Evolutionary conservation across 2,329 filamentous ascomycete genomes (phyloP).

Genomic region (Ploettnerulaceae sp.): DNA sequence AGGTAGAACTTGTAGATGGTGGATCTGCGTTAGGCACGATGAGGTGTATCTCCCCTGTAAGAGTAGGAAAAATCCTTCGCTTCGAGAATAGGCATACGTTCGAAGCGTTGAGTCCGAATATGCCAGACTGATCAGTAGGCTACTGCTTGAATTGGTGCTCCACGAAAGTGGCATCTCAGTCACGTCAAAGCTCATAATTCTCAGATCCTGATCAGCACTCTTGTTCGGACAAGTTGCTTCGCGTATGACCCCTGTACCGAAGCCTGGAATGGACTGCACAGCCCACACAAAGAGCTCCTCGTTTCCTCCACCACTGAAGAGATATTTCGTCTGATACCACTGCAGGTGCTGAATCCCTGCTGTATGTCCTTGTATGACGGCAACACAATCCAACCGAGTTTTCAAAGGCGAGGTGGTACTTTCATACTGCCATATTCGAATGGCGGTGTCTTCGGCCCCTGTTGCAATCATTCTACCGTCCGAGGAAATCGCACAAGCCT

Average conservation of each 20-base stretch:
- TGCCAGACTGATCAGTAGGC: conserved; percentile 59
- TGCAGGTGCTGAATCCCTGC: conserved; percentile 68
- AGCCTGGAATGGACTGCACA: conserved; percentile 45
- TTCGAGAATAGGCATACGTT: conserved; percentile 44
- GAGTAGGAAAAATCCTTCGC: conserved; percentile 44
- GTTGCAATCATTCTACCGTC: conserved; percentile 51
- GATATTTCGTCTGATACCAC: conserved; percentile 61
- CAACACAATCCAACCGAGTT: conserved; percentile 42
- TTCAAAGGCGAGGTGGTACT: conserved; percentile 10
- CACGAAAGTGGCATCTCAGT: conserved; percentile 11
- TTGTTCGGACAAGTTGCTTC: conserved; percentile 51
- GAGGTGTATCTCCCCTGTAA: conserved; percentile 59
- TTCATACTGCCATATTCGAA: conserved; percentile 64
- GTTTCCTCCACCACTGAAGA: conserved; percentile 82
- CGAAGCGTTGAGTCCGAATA: conserved; percentile 82
- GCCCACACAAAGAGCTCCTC: conserved; percentile 91
- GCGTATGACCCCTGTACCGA: conserved; percentile 50
- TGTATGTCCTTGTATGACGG: conserved; percentile 70
- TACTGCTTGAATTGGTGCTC: background rate
- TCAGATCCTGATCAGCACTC: conserved; percentile 57
- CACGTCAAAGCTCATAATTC: conserved; percentile 76
- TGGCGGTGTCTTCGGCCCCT: conserved; percentile 65
- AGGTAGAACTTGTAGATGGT: conserved; percentile 38
- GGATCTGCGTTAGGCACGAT: conserved; percentile 67
- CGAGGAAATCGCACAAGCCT: conserved; percentile 48